Base-by-base conservation (phyloP, 257 asterid species). In the Fraxinus anomala region DNA sequence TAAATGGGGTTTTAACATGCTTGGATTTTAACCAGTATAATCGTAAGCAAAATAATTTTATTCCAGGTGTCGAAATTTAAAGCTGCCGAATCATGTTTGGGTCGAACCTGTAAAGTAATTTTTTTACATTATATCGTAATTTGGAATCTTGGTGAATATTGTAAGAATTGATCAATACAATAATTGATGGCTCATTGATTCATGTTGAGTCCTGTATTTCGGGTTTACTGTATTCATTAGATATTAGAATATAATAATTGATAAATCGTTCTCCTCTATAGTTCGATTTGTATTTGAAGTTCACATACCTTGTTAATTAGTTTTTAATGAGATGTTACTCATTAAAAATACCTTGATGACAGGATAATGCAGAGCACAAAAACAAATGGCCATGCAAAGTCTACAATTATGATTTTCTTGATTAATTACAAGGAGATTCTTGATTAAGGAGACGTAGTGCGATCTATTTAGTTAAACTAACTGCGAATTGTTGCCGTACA, bases 401-500 rank as follows among this genome's bases (percentile, higher is more conserved):
- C 14, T 16, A 37, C 36, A 23, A 69, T 65, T 68, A 34, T 5
- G 28, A 68, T 51, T 39, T 73, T 80, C 74, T 77, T 56, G 66
- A 73, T 73, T 69, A 44, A 63, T 63, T 61, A 36, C 2, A 10
- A 37, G 69, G 44, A 56, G 31, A 71, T 71, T 75, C 51, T 59
- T 73, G 51, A 63, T 39, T 39, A 34, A 68, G 33, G 69, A 36
- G 42, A 19, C 63, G 56, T 23, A 16, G 70, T 54, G 76, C 76
- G 79, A 74, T 76, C 81, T 74, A 74, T 56, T 37, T 14, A 13
- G 56, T 47, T 16, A 16, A 47, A 16, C 59, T 4, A 16, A 47
- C 21, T 16, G 5, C 59, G 21, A 47, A 47, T 47, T 14, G n/a
- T 47, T 16, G 7, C 59, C 59, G 0, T 47, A 14, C 59, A 47